Base-by-base conservation (phyloP, 257 asterid species). In the Solanum etuberosum region DNA sequence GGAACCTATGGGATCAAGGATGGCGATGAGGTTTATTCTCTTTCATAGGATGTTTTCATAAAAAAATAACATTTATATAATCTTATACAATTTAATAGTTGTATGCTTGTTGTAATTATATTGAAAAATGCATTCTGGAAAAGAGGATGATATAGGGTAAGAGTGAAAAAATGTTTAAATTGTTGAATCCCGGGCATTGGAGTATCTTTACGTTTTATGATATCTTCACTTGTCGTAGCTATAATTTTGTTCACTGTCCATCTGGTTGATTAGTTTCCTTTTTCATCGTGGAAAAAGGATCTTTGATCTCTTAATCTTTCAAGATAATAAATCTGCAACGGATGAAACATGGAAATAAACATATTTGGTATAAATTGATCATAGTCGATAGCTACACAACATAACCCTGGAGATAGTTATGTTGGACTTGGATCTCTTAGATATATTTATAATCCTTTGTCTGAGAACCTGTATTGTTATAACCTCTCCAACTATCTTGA, bases 21-120 rank as follows among this genome's bases (percentile, higher is more conserved):
- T 70, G 90, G 88, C 15, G 88, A 88, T 82, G 86, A 88, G 88
- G 90, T 85, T 34, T 32, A 57, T 34, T 77, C 40, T 43, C 48
- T 38, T 7, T 29, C 65, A 27, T 43, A 14, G 15, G 15, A 16
- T 25, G 27, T 27, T 78, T 27, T 2, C 23, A 31, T 0, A 21
- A 6, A 27, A 27, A 14, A 8, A 11, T 21, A 1, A 37, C 8
- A 12, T 40, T 7, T 9, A 9, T 27, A 43, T 16, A 8, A 42
- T 42, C 8, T 43, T 15, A 78, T 43, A 77, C 2, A 4, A 13
- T n/a, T 40, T 42, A 10, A 16, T 78, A 20, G 38, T 72, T 78
- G 40, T 43, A 7, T 43, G 38, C 38, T 27, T 78, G 10, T 77
- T 43, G 16, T 27, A 4, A 27, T n/a, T 25, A 43, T 54, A 78